Evolutionary conservation across 441 rosid genomes (phyloP).

Genomic region (Euphorbia schlechtendalii): DNA sequence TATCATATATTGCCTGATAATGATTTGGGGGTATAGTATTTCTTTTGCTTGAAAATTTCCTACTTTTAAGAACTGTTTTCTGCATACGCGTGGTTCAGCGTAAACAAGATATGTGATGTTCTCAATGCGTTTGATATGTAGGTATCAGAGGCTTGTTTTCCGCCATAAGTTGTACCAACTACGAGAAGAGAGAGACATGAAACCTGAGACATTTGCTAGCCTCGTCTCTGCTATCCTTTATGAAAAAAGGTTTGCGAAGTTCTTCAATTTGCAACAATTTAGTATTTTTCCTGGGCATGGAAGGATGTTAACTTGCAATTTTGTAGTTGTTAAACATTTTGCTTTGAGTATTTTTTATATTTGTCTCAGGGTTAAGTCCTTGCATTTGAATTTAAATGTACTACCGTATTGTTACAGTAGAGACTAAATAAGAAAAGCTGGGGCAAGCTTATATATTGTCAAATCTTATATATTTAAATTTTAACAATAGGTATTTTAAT

Average conservation of each 20-base stretch:
- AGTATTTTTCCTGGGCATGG: neutral
- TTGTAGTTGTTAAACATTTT: neutral
- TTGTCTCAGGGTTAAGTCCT: neutral
- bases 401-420: neutral
- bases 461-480: neutral
- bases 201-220: conserved; percentile 93
- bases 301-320: neutral
- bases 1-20: neutral
- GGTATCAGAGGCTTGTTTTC: conserved; percentile 86
- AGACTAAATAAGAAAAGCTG: neutral
- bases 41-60: neutral
- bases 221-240: conserved; percentile 88
- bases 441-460: neutral
- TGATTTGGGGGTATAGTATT: neutral
- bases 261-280: neutral
- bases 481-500: neutral
- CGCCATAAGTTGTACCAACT: conserved; percentile 88
- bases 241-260: conserved; percentile 66
- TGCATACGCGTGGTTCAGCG: neutral
- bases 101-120: neutral
- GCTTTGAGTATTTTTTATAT: neutral
- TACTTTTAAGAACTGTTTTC: neutral
- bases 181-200: conserved; percentile 92
- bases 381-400: neutral
- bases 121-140: conserved; percentile 23